Base-by-base conservation (phyloP, 257 asterid species). In the Leptodermis oblonga region DNA sequence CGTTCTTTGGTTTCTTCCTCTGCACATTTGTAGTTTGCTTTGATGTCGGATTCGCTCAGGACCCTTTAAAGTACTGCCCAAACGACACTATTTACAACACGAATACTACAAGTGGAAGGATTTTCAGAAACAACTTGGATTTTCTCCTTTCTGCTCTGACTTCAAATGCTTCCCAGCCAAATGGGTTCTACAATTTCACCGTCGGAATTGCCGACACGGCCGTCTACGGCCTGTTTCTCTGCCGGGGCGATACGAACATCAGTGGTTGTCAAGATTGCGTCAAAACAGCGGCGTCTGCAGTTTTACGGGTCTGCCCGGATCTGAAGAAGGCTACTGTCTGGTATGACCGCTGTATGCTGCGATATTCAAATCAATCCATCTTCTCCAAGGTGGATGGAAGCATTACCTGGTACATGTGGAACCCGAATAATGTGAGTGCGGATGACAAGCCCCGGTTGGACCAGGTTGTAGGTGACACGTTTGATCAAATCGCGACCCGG, bases 141-240 rank as follows among this genome's bases (percentile, higher is more conserved):
- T 9, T 8, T 8, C 66, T 74, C 23, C 56, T 78, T 7, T 25
- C 70, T 3, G 12, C 51, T 43, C 46, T 70, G 1, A 18, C 76
- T 26, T 60, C 74, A 5, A 62, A 78, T 6, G 41, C 64, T 49
- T 53, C 64, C 7, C 15, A 9, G 20, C 15, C 56, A 15, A 53
- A 28, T 4, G 67, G 74, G 33, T 74, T 74, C 43, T 53, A 26
- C 62, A 59, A 70, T 30, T 33, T 61, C 41, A 58, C 77, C 5
- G 36, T 7, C 1, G 77, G 72, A 28, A 13, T 1, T 18, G 7
- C 0, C 0, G 42, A 59, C 11, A 30, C 26, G 7, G 46, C 34
- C 60, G 33, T 20, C 11, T 33, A 77, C 26, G 77, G 68, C 28
- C 41, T 77, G 46, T 66, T 61, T 23, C 67, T 78, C 49, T 80